A percentile compares a stretch with the other conserved stretches of the same genome.
phyloP scores from a whole-genome alignment of 768 basidiomycete species.

The Astraeus odoratus region DNA sequence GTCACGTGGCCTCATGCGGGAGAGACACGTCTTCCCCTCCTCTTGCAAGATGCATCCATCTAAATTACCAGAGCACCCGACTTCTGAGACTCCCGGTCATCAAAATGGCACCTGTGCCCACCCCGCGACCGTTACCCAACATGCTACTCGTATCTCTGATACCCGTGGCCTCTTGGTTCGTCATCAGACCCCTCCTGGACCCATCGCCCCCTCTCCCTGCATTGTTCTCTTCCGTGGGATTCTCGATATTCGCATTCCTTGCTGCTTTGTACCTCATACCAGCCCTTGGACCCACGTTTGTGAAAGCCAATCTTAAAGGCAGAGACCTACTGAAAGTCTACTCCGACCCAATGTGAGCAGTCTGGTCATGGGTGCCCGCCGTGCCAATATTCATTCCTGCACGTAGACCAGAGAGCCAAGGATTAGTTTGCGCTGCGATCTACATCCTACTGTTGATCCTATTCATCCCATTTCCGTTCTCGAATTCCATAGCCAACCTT shows the following conservation, averaged over 20 bases:
- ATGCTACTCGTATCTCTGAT: constrained; percentile 51
- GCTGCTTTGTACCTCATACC: constrained; percentile 75
- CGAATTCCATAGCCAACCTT: constrained; percentile 52
- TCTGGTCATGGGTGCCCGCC: no score
- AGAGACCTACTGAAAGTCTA: constrained; percentile 83
- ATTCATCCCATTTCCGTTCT: constrained; percentile 95
- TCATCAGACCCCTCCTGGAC: constrained; percentile 63
- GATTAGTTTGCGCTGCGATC: constrained; percentile 82
- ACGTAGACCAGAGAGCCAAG: constrained; percentile 85
- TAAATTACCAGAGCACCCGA: background rate
- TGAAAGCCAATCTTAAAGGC: constrained; percentile 78
- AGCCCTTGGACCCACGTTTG: constrained; percentile 72
- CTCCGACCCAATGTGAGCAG: constrained; percentile 57
- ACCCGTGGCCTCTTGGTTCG: constrained; percentile 68
- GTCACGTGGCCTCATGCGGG: constrained; percentile 1
- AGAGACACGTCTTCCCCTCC: background rate
- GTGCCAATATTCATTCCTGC: background rate
- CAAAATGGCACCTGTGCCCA: constrained; percentile 21
- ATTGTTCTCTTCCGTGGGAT: constrained; percentile 73
- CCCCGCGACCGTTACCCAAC: constrained; percentile 45
- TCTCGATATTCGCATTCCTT: constrained; percentile 77
- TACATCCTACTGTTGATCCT: constrained; percentile 84
- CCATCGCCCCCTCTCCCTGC: constrained; percentile 65
- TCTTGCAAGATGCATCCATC: no score
- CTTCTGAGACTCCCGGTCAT: background rate